phyloP scores from a whole-genome alignment of 2,329 filamentous ascomycete genomes.

The Calonectria montana region DNA sequence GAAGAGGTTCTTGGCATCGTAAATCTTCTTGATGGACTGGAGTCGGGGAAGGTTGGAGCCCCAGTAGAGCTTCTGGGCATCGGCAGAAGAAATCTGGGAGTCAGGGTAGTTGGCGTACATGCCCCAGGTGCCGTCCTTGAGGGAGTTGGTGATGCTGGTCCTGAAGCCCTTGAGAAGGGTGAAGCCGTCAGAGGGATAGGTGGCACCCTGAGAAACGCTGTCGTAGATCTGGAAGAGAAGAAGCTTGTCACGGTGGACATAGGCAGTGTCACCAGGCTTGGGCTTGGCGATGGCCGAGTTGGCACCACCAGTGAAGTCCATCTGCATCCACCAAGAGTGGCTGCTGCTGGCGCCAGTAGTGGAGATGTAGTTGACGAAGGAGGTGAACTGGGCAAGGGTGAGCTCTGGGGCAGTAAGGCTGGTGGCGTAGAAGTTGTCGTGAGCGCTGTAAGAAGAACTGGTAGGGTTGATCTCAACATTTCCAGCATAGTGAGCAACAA shows the following conservation, averaged over 20 bases:
- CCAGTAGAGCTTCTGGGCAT: constrained; percentile 52
- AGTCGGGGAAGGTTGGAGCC: constrained; percentile 48
- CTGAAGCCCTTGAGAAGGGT: constrained; percentile 48
- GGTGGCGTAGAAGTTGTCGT: constrained; percentile 47
- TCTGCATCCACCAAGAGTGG: constrained; percentile 42
- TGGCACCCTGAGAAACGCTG: constrained; percentile 37
- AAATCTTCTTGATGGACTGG: constrained; percentile 48
- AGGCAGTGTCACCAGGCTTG: constrained; percentile 46
- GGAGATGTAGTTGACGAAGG: constrained; percentile 40
- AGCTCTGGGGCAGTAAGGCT: constrained; percentile 42
- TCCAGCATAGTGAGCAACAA: constrained; percentile 39
- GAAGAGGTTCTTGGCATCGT: constrained; percentile 53
- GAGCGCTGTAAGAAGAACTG: constrained; percentile 34
- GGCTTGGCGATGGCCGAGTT: constrained; percentile 51
- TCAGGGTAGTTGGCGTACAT: constrained; percentile 58
- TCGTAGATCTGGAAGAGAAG: constrained; percentile 65
- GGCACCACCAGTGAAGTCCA: constrained; percentile 48
- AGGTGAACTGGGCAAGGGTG: constrained; percentile 33
- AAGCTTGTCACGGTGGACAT: constrained; percentile 56
- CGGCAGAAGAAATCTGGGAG: constrained; percentile 46
- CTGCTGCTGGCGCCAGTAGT: constrained; percentile 31
- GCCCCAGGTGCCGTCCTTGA: constrained; percentile 46
- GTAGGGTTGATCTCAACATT: constrained; percentile 37
- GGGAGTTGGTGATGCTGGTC: constrained; percentile 44
- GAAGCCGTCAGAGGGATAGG: constrained; percentile 51